Base-by-base conservation (phyloP, 768 basidiomycete species). In the Pluteus cervinus region DNA sequence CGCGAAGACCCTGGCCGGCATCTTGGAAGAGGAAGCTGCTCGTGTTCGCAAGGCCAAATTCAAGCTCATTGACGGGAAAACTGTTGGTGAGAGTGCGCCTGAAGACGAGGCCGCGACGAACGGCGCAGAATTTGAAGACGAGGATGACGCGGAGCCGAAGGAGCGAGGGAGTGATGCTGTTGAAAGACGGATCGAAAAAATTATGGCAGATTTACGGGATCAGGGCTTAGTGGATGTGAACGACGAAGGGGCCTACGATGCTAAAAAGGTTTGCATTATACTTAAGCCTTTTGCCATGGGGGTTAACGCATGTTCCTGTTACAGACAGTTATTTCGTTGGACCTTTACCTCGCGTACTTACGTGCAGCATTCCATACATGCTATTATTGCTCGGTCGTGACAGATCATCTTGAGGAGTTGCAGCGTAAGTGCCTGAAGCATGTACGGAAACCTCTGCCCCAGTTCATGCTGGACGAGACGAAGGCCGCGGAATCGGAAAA, bases 371-470 rank as follows among this genome's bases (percentile, higher is more conserved):
- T 85, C 63, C 75, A 90, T 75, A 81, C 88, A 54, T 96, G 96
- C 76, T 99, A 94, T 66, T 99, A 99, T 66, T 99, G 96, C 72
- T 82, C 85, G 51, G 81, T 89, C 56, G 77, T 88, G 49, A 85
- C 82, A 58, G 85, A 94, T 65, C 91, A 91, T 67, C 64, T 86
- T 60, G 96, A 99, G 66, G 91, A 96, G 69, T 73, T 99, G 52
- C 83, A 91, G 61, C 79, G 90, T 57, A 90, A 91, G 66, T 97
- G 94, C 72, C 68, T 96, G 51, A 81, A 81, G 66, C 96, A 99
- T 66, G 71, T 86, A 46, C 77, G 94, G 62, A 83, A 81, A 58
- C 76, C 86, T 26, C 53, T 82, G 51, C 73, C 75, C 42, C 79
- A 80, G 61, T 61, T 69, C 40, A 51, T 71, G 44, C 63, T 74